These are phyloP conservation scores for Paramecium sonneborni DNA, from an alignment of 73 alveolate genomes.

Conservation along the genomic window DNA sequence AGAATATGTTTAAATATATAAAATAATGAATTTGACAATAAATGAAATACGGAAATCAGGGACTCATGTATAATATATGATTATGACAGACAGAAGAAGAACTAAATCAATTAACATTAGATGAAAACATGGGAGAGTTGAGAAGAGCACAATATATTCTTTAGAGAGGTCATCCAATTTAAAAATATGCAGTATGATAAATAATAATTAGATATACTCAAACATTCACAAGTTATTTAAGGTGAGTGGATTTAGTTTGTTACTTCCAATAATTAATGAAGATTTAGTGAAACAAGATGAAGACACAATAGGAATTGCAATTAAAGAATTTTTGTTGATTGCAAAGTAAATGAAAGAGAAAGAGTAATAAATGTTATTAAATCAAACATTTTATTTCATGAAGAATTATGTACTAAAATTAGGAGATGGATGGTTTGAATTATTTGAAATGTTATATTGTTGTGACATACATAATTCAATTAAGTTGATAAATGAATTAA, in stretches of 20 bases:
- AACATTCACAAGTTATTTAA: neutral
- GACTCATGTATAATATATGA: conserved; percentile 37
- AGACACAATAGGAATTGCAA: conserved; percentile 31
- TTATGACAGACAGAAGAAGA: conserved; percentile 67
- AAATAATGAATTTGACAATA: conserved; percentile 25
- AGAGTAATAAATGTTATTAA: neutral
- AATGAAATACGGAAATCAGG: conserved; percentile 45
- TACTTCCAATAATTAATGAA: neutral
- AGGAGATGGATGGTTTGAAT: conserved; percentile 16
- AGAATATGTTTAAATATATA: neutral
- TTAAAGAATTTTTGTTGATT: conserved; percentile 4
- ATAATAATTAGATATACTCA: neutral
- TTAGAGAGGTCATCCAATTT: conserved; percentile 47
- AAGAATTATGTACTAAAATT: neutral
- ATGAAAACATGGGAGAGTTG: conserved; percentile 62
- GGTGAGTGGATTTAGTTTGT: neutral
- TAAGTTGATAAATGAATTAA: neutral
- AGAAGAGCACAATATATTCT: conserved; percentile 56
- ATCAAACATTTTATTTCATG: neutral
- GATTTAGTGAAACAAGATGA: conserved; percentile 50
- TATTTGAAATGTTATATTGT: neutral
- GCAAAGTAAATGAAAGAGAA: neutral
- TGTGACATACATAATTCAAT: neutral
- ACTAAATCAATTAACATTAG: conserved; percentile 56
- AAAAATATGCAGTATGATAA: conserved; percentile 59